Evolutionary conservation across 768 basidiomycete genomes (phyloP), one percentile per base, ranked within the genome.

Genomic region (Boletellus ananiceps): DNA sequence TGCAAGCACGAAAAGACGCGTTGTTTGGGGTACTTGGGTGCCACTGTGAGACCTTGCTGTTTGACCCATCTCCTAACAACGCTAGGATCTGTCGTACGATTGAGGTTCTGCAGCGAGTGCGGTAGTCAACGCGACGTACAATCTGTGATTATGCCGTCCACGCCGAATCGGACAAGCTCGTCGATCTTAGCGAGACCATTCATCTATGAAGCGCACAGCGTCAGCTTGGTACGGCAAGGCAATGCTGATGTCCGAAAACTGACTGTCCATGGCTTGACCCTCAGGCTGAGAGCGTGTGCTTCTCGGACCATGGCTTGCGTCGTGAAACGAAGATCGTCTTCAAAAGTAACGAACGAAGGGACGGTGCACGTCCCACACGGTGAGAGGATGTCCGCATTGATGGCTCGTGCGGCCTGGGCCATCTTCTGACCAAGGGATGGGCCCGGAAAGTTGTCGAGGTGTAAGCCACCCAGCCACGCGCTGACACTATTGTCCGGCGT

Each of bases 61-160:
- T 80, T 71, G 8, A 78, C 73, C 62, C 79, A 74, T 43, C 81
- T 69, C 34, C 84, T 78, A 40, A 88, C 67, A 19, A 76, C 67
- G 38, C 71, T 66, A 4, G 88, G 85, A 62, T 82, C 75, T 77
- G 49, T 44, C 5, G 29, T 35, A 21, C 8, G 33, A 34, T 46
- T 40, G 27, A 51, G 46, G 37, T 8, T 34, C 41, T 18, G 35
- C 16, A 14, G 12, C 29, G 23, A 42, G 18, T 21, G 18, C 6
- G 14, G 39, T 12, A 32, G 6, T 25, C 23, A 25, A 25, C 23
- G 23, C 18, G 12, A 51, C 73, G 13, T 51, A 76, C 75, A 87
- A 61, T 91, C 88, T 5, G 86, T 81, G 57, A 91, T 90, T 48
- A 91, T 78, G 0, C 87, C 88, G 62, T 90, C 88, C 0, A 81